Evolutionary conservation across 2,329 filamentous ascomycete genomes (phyloP), one percentile per base, ranked within the genome.

Genomic region (Talaromyces marneffei): DNA sequence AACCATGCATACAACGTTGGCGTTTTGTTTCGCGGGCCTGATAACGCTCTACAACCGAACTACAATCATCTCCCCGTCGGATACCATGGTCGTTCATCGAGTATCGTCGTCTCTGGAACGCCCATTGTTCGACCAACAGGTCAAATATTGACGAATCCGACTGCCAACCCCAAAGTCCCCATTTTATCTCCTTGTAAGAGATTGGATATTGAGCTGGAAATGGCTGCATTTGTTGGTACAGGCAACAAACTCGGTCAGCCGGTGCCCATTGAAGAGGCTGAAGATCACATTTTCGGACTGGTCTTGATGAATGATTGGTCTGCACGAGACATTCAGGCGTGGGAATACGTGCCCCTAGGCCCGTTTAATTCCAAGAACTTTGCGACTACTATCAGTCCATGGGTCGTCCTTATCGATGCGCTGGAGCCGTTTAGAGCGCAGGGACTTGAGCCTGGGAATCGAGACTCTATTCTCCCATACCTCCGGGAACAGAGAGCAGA

Each of bases 281-380:
- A 87, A 58, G 83, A 90, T 18, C 81, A 86, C 68, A 81, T 95
- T 29, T 94, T 94, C 69, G 91, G 91, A 14, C 81, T 91, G 27
- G 90, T 94, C 0, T 75, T 95, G 61, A 83, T 95, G 80, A 95
- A 95, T 67, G 91, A 95, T 74, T 95, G 91, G 91, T 91, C 87
- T 59, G 90, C 90, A 4, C 80, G 90, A 65, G 90, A 94, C 67
- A 87, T 94, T 55, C 91, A 95, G 71, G 83, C 83, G 0, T 94
- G 89, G 89, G 91, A 95, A 74, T 92, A 92, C 66, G 82, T 92
- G 8, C 91, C 91, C 0, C 77, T 93, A 7, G 91, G 91, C 0
- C 90, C 90, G 0, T 93, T 94, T 77, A 92, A 90, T 64, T 82
- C 85, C 25, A 94, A 95, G 82, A 93, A 92, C 73, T 93, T 94